A percentile compares a stretch with the other conserved stretches of the same genome.
Conservation (phyloP, 2,329 filamentous ascomycete genomes). For the Aspergillus spinulosporus region DNA sequence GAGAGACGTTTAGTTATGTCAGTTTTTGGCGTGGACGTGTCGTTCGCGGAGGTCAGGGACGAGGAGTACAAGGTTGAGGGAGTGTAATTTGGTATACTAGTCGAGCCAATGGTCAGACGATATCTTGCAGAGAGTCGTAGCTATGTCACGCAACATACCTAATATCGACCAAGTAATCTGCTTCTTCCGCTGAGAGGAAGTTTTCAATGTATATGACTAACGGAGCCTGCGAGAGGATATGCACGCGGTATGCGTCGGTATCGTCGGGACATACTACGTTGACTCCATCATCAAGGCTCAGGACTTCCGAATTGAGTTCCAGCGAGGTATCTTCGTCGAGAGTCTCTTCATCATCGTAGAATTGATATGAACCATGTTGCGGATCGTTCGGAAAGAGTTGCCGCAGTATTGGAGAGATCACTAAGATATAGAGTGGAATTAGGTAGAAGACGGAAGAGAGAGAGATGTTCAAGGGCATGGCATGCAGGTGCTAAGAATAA, state of each 20-base stretch:
- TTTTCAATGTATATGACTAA: conserved; percentile 60
- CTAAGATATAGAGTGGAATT: conserved; percentile 39
- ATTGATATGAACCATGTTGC: conserved; percentile 10
- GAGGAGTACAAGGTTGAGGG: conserved; percentile 54
- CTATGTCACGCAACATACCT: conserved; percentile 45
- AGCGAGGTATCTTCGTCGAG: conserved; percentile 9
- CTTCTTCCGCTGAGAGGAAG: conserved; percentile 53
- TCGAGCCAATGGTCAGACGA: conserved; percentile 51
- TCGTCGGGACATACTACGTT: conserved; percentile 27
- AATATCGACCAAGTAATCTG: conserved; percentile 51
- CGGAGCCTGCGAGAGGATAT: conserved; percentile 55
- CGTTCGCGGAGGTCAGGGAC: conserved; percentile 18
- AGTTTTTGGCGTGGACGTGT: conserved; percentile 48
- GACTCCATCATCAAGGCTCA: conserved; percentile 37
- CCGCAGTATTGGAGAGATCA: conserved; percentile 36
- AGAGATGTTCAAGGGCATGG: background rate
- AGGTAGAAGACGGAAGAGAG: conserved; percentile 35
- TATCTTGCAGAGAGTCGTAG: background rate
- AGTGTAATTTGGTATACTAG: conserved; percentile 44
- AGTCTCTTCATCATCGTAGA: conserved; percentile 15
- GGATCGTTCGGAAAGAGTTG: conserved; percentile 25
- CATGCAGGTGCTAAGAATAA: background rate
- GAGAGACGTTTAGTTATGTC: conserved; percentile 55
- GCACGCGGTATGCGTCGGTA: conserved; percentile 36
- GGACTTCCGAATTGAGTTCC: conserved; percentile 29